Conservation (phyloP, 139 green algal species). For the Chlorella vulgaris region DNA sequence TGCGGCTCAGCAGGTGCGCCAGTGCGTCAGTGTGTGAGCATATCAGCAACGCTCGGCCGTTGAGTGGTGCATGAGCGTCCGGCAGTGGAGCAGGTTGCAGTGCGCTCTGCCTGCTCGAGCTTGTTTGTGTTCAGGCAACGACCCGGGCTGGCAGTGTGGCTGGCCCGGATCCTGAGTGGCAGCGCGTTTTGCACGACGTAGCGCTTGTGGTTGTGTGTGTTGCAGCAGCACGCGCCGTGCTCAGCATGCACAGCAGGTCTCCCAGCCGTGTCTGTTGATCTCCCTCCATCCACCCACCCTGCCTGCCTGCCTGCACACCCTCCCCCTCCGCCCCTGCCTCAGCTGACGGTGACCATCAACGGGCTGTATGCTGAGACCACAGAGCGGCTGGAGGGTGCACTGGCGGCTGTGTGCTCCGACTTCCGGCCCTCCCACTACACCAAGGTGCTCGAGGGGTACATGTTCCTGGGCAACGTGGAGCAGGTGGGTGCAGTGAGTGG, state of each 20-base stretch:
- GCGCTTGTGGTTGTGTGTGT: no score
- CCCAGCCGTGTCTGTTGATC: background rate
- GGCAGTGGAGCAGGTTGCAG: no score
- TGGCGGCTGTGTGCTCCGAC: conserved; percentile 48
- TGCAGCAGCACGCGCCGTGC: no score
- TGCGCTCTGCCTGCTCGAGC: no score
- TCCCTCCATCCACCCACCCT: background rate
- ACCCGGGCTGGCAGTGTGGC: no score
- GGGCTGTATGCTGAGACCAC: conserved; percentile 48
- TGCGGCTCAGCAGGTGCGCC: conserved; percentile 31
- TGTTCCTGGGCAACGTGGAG: conserved; percentile 46
- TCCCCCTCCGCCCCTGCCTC: background rate
- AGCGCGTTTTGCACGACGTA: no score
- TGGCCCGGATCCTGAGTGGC: no score
- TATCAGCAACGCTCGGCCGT: background rate
- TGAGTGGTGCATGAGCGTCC: no score
- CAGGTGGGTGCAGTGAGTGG: background rate
- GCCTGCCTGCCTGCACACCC: background rate
- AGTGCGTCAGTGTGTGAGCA: background rate
- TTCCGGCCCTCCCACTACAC: conserved; percentile 43
- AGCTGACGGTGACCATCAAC: conserved; percentile 37
- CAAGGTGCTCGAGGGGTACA: conserved; percentile 56
- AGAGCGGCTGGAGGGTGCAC: conserved; percentile 36
- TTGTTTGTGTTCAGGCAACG: no score
- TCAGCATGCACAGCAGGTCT: background rate